Percentiles rank a stretch among this genome's conserved stretches.
These are phyloP conservation scores for Salix caprea DNA, from an alignment of 345 rosid genomes.

Conservation along the genomic window DNA sequence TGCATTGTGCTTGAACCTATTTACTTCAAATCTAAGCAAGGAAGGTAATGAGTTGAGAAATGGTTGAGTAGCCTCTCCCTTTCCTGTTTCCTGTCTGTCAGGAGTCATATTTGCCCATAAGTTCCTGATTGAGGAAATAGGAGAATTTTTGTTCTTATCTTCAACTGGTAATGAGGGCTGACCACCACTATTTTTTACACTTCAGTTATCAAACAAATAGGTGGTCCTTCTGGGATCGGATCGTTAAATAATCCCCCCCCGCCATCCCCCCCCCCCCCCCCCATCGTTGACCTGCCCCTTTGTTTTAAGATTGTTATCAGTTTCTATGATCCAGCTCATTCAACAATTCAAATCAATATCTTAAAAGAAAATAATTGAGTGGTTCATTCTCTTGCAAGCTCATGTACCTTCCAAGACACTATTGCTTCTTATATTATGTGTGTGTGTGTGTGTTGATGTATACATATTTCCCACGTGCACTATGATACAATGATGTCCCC, in stretches of 20 bases:
- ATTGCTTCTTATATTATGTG: not conserved
- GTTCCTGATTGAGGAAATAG: not conserved
- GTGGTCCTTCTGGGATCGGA: not conserved
- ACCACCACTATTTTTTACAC: not conserved
- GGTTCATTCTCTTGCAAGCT: not conserved
- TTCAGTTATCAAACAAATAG: not conserved
- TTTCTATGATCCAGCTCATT: not conserved
- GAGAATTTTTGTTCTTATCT: not conserved
- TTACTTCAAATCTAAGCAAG: not conserved
- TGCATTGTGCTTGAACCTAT: not conserved
- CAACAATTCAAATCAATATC: not conserved
- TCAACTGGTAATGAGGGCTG: not conserved
- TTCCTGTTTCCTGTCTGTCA: not conserved
- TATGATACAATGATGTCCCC: not conserved
- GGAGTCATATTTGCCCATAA: not conserved
- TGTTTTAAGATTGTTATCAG: not conserved
- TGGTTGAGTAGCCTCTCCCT: not conserved
- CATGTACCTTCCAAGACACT: not conserved
- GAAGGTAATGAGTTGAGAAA: not conserved
- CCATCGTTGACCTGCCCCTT: not conserved
- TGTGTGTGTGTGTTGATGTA: not conserved
- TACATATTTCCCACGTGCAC: not conserved
- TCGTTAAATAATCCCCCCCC: not conserved
- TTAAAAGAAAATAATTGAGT: not conserved
- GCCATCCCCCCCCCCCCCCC: too few relatives aligned